Percentiles rank a stretch among this genome's conserved stretches.
Conservation (phyloP, 768 basidiomycete species). For the Boletus reticuloceps region DNA sequence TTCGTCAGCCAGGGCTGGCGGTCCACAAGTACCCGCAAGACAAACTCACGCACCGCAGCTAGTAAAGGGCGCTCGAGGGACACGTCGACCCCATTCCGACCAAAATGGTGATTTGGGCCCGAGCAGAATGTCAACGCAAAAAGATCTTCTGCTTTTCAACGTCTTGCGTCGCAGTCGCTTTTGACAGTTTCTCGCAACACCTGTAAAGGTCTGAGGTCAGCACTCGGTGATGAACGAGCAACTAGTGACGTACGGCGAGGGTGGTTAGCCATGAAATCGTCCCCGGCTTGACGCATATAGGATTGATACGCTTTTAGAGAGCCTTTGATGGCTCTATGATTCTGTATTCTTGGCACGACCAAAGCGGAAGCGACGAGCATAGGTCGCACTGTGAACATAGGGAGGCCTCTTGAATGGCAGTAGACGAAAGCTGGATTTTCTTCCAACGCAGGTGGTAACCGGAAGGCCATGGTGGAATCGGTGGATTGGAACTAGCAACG, state of each 20-base stretch:
- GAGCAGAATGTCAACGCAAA: too few relatives aligned
- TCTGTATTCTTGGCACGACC: constrained; percentile 14
- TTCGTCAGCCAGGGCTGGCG: too few relatives aligned
- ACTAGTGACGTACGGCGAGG: background rate
- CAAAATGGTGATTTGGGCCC: too few relatives aligned
- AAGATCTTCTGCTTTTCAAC: too few relatives aligned
- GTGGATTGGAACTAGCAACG: background rate
- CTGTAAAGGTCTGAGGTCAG: background rate
- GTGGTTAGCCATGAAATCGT: constrained; percentile 3
- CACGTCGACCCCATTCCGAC: too few relatives aligned
- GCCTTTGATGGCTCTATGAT: background rate
- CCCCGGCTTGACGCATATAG: constrained; percentile 2
- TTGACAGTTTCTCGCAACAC: background rate
- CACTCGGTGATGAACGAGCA: background rate
- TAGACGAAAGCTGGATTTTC: background rate
- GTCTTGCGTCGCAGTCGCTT: too few relatives aligned
- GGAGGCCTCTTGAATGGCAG: background rate
- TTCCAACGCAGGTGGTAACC: background rate
- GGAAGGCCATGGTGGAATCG: constrained; percentile 3
- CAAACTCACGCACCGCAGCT: too few relatives aligned
- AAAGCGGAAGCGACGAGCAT: constrained; percentile 6
- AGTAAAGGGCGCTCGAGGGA: too few relatives aligned
- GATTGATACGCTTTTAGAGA: constrained; percentile 7
- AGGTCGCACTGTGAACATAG: too few relatives aligned
- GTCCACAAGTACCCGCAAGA: too few relatives aligned